These are phyloP conservation scores for Panellus pusillus DNA, from an alignment of 768 basidiomycete genomes.

Conservation along the genomic window DNA sequence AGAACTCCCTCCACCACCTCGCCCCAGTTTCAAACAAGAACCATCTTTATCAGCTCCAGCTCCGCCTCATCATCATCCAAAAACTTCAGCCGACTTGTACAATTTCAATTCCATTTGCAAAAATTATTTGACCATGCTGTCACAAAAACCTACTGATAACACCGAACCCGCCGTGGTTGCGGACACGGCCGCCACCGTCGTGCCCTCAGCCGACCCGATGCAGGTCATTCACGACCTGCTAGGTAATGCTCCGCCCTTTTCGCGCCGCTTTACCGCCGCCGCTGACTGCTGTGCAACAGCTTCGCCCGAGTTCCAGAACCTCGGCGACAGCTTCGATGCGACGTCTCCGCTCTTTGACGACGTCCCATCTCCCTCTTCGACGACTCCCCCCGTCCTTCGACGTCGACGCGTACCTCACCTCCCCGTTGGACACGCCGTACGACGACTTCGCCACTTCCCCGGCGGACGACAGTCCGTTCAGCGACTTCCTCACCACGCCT, in stretches of 20 bases:
- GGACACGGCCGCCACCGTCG: slow-evolving; percentile 23
- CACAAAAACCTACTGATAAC: slow-evolving; percentile 43
- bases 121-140: slow-evolving; percentile 72
- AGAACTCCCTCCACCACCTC: slow-evolving; percentile 68
- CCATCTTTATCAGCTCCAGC: slow-evolving; percentile 33
- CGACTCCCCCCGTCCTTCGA: slow-evolving; percentile 5
- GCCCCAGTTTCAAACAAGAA: slow-evolving; percentile 50
- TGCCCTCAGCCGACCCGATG: slow-evolving; percentile 15
- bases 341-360: slow-evolving; percentile 16
- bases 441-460: slow-evolving; percentile 21
- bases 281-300: slow-evolving; percentile 1
- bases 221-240: slow-evolving; percentile 17
- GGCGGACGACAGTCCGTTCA: slow-evolving; percentile 18
- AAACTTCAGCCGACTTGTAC: slow-evolving; percentile 29
- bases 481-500: slow-evolving; percentile 21
- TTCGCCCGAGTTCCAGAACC: slow-evolving; percentile 20
- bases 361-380: slow-evolving; percentile 12
- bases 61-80: slow-evolving; percentile 9
- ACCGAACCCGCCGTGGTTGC: slow-evolving; percentile 32
- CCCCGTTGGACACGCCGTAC: slow-evolving; percentile 20
- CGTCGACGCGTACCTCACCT: slow-evolving; percentile 18
- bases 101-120: slow-evolving; percentile 54
- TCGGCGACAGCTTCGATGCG: slow-evolving; percentile 17
- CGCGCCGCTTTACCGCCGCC: background rate
- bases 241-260: slow-evolving; percentile 11